Percentiles rank a stretch among this genome's conserved stretches.
Evolutionary conservation across 495 filamentous ascomycete genomes (phyloP).

Genomic region (Rhypophila decipiens): DNA sequence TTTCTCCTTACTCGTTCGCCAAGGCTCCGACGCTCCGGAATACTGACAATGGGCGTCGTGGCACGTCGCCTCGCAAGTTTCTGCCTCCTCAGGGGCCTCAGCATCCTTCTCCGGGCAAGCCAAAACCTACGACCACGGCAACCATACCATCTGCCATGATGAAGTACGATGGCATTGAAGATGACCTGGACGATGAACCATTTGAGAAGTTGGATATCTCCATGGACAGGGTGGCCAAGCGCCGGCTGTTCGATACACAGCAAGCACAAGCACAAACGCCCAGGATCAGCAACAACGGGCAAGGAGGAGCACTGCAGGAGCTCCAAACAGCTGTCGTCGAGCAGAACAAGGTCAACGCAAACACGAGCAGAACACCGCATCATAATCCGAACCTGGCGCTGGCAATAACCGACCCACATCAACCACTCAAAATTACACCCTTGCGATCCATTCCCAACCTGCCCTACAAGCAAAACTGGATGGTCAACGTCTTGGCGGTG

Average conservation of each 20-base stretch:
- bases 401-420: slow-evolving; percentile 16
- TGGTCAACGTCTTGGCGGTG: slow-evolving; percentile 39
- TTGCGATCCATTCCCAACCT: slow-evolving; percentile 36
- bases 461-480: slow-evolving; percentile 45
- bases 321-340: slow-evolving; percentile 6
- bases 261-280: neutral
- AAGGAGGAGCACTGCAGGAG: neutral
- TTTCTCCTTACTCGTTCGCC: no score
- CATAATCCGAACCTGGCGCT: slow-evolving; percentile 19
- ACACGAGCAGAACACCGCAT: neutral
- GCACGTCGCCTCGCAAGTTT: no score
- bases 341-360: slow-evolving; percentile 2
- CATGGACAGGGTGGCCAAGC: slow-evolving; percentile 15
- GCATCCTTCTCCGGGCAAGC: neutral
- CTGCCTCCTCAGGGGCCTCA: no score
- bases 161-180: slow-evolving; percentile 5
- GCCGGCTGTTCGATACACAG: no score
- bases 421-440: slow-evolving; percentile 36
- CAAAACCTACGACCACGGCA: neutral
- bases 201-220: neutral
- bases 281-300: neutral
- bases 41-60: no score
- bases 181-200: slow-evolving; percentile 17
- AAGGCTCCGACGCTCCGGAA: no score
- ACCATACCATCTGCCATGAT: no score